phyloP scores from a whole-genome alignment of 2,329 filamentous ascomycete genomes.

The Diplocarpon mali region DNA sequence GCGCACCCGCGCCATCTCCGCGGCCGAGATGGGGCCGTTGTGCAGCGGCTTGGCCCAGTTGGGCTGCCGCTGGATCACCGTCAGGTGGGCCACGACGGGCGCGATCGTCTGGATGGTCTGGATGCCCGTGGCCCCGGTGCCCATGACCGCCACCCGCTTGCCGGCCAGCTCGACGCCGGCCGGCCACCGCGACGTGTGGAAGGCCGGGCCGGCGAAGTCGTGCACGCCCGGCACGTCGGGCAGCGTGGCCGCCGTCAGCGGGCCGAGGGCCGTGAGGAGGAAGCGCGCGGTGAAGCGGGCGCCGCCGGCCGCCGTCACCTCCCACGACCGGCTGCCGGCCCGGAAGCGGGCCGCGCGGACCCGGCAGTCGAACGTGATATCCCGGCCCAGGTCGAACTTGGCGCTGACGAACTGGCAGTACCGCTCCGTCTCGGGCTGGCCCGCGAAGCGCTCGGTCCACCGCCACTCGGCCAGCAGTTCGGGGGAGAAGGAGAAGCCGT shows the following conservation, averaged over 20 bases:
- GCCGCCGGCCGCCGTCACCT: constrained; percentile 12
- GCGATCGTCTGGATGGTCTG: constrained; percentile 22
- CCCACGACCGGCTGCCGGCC: constrained; percentile 31
- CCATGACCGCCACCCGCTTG: constrained; percentile 44
- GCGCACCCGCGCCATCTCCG: constrained; percentile 20
- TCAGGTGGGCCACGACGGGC: constrained; percentile 30
- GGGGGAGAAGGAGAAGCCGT: constrained; percentile 34
- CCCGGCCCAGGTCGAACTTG: constrained; percentile 40
- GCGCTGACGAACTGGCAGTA: constrained; percentile 52
- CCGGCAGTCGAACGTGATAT: constrained; percentile 27
- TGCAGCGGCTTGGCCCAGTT: constrained; percentile 27
- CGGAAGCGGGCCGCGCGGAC: constrained; percentile 31
- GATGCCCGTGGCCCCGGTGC: constrained; percentile 29
- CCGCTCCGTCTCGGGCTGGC: constrained; percentile 37
- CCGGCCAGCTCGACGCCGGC: constrained; percentile 35
- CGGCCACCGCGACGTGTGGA: constrained; percentile 16
- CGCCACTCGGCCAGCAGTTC: constrained; percentile 43
- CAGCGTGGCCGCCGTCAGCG: constrained; percentile 45
- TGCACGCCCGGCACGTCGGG: constrained; percentile 17
- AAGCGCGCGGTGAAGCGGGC: constrained; percentile 10
- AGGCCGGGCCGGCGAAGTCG: constrained; percentile 18
- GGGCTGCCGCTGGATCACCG: constrained; percentile 46
- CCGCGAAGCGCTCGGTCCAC: constrained; percentile 36
- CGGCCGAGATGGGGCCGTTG: constrained; percentile 15
- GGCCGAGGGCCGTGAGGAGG: constrained; percentile 29